Evolutionary conservation across 805 yeast species (phyloP), one percentile per base, ranked within the genome.

Genomic region (Metschnikowia borealis): DNA sequence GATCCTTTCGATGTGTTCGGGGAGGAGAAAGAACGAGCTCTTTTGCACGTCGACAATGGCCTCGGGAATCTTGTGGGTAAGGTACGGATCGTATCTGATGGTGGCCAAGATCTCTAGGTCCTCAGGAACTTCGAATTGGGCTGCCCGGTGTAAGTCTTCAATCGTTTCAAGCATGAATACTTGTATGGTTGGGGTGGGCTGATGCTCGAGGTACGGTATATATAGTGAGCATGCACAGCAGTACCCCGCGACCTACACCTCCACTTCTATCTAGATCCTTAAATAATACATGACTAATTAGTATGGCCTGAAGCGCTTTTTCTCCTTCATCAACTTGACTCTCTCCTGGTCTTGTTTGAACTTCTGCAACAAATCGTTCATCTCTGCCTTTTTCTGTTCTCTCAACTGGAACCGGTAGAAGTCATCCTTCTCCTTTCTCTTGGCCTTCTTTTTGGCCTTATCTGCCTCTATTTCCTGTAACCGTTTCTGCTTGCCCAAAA

Each of bases 391-490:
- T 79, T 91, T 92, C 62, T 82, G 80, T 66, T 94, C 96, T 69
- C 99, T 84, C 58, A 94, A 81, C 73, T 94, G 99, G 81, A 91
- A 94, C 61, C 96, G 79, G 75, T 94, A 94, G 75, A 94, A 94
- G 70, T 95, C 98, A 57, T 80, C 78, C 74, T 91, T 89, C 61
- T 88, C 91, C 63, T 83, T 83, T 67, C 79, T 82, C 67, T 85
- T 83, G 70, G 78, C 74, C 66, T 80, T 85, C 47, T 74, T 69
- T 52, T 70, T 67, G 14, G 71, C 68, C 49, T 68, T 73, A 2
- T 65, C 72, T 49, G 59, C 61, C 55, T 62, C 71, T 14, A 65
- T 68, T 33, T 71, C 69, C 23, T 69, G 66, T 3, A 77, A 71
- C 31, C 63, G 57, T 55, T 71, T 68, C 51, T 71, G 78, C 61